Percentiles rank a stretch among this genome's conserved stretches.
These are phyloP conservation scores for Ramularia collo-cygni DNA, from an alignment of 2,329 filamentous ascomycete genomes.

Conservation along the genomic window DNA sequence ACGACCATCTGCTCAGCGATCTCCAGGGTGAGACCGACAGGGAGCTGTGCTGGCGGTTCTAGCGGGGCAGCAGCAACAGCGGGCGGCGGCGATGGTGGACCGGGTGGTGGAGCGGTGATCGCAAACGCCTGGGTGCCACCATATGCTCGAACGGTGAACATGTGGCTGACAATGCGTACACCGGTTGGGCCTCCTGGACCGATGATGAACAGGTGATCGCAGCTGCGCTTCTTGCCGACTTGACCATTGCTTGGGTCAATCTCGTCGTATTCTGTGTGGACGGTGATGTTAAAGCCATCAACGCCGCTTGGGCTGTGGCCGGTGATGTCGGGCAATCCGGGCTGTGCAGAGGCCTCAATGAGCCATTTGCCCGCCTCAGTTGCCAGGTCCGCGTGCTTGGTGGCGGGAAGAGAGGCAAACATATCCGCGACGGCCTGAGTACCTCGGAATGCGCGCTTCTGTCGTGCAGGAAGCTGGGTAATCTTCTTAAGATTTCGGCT, in stretches of 20 bases:
- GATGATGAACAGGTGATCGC: constrained; percentile 73
- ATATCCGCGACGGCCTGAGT: constrained; percentile 56
- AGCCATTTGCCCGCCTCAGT: constrained; percentile 66
- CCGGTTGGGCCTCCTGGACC: constrained; percentile 63
- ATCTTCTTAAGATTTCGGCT: constrained; percentile 74
- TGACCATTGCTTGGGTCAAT: constrained; percentile 51
- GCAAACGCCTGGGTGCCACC: constrained; percentile 48
- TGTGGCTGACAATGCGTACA: constrained; percentile 72
- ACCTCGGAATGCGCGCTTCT: constrained; percentile 61
- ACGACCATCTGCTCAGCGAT: constrained; percentile 51
- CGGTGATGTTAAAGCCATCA: constrained; percentile 67
- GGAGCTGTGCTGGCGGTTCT: constrained; percentile 18
- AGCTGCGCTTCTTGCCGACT: constrained; percentile 61
- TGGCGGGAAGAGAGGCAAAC: constrained; percentile 65
- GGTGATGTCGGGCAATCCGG: constrained; percentile 62
- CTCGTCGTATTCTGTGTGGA: constrained; percentile 84
- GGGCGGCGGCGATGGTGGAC: constrained; percentile 29
- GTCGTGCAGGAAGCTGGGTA: constrained; percentile 52
- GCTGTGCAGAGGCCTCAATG: constrained; percentile 71
- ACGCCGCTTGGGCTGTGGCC: constrained; percentile 59
- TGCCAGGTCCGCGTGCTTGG: constrained; percentile 65
- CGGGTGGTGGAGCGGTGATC: constrained; percentile 33
- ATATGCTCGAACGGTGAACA: constrained; percentile 66
- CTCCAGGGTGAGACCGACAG: constrained; percentile 25
- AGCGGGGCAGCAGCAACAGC: constrained; percentile 10